These are phyloP conservation scores for Rubia tinctorum DNA, from an alignment of 305 asterid species.

Conservation along the genomic window DNA sequence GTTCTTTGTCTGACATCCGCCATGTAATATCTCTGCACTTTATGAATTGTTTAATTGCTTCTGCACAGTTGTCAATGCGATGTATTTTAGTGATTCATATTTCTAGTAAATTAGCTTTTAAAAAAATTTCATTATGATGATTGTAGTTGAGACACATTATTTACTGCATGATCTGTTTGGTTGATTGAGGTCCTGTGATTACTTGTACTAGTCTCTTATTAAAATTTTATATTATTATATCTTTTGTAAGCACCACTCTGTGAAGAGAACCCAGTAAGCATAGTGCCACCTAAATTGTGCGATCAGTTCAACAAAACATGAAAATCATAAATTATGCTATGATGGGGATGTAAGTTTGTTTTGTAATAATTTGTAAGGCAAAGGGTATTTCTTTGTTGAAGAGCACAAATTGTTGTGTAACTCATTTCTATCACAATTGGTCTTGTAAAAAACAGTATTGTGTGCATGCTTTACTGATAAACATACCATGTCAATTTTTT, in stretches of 20 bases:
- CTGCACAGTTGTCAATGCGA: not conserved
- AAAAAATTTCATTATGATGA: not conserved
- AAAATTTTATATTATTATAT: not conserved
- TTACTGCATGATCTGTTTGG: not conserved
- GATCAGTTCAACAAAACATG: not conserved
- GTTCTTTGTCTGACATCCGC: constrained; percentile 89
- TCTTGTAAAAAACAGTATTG: not conserved
- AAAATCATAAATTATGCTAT: not conserved
- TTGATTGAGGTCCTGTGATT: not conserved
- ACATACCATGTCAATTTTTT: too few relatives aligned
- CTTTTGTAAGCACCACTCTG: not conserved
- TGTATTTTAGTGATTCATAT: not conserved
- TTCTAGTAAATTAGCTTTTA: not conserved
- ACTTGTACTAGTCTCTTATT: not conserved
- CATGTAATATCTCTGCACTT: constrained; percentile 52
- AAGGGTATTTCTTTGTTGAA: not conserved
- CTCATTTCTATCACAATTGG: not conserved
- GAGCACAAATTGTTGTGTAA: not conserved
- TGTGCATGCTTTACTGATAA: too few relatives aligned
- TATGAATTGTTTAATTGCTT: not conserved
- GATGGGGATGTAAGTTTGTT: not conserved
- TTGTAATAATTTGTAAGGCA: not conserved
- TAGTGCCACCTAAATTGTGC: not conserved
- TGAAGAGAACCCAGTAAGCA: not conserved
- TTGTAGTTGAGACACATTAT: not conserved